These are phyloP conservation scores for Trebouxia gelatinosa DNA, from an alignment of 163 green algal species.

Conservation along the genomic window DNA sequence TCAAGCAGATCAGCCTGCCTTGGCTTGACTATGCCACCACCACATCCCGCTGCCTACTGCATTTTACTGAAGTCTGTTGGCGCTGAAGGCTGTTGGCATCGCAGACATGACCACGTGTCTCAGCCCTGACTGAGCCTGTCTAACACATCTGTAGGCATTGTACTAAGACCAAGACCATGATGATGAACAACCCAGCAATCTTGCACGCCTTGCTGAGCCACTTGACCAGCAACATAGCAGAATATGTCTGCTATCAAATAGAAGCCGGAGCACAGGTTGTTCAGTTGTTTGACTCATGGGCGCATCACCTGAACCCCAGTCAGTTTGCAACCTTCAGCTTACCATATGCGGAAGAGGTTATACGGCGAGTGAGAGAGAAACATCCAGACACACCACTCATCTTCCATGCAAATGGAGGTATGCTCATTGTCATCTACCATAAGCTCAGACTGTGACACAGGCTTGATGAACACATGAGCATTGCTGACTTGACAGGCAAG, in stretches of 20 bases:
- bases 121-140: not conserved
- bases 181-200: constrained; percentile 79
- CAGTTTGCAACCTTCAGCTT: constrained; percentile 93
- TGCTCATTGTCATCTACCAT: not conserved
- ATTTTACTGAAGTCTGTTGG: too few species aligned
- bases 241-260: constrained; percentile 94
- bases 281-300: constrained; percentile 99
- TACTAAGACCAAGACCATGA: constrained; percentile 89
- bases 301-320: constrained; percentile 89
- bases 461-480: not conserved
- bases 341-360: constrained; percentile 91
- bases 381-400: constrained; percentile 91
- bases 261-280: constrained; percentile 90
- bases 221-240: constrained; percentile 82
- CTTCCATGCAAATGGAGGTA: constrained; percentile 95
- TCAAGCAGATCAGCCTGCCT: too few species aligned
- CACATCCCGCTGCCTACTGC: too few species aligned
- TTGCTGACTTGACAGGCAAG: not conserved
- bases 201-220: constrained; percentile 88
- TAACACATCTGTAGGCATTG: constrained; percentile 63
- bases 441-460: not conserved
- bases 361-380: constrained; percentile 60
- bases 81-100: not conserved
- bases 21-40: too few species aligned
- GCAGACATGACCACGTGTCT: not conserved